phyloP scores from a whole-genome alignment of 306 rosid genomes.

The Vicia faba region DNA sequence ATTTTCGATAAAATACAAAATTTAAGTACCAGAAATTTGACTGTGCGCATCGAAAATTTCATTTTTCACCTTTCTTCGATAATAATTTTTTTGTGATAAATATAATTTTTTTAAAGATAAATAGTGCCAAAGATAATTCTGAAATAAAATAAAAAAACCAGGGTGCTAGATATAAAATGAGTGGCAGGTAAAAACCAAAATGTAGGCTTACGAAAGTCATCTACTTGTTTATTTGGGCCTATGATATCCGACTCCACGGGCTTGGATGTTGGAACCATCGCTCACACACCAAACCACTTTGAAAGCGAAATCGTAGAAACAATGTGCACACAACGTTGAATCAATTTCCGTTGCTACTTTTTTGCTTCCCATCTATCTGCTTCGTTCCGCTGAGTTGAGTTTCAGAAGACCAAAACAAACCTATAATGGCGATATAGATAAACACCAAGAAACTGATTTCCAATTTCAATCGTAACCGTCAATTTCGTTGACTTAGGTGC shows the following conservation, averaged over 20 bases:
- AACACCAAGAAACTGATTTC: neutral
- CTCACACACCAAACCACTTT: neutral
- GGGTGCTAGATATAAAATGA: too few relatives aligned
- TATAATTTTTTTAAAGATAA: too few relatives aligned
- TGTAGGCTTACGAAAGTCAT: conserved; percentile 3
- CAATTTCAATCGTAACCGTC: conserved; percentile 43
- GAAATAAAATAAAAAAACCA: too few relatives aligned
- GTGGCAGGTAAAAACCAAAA: too few relatives aligned
- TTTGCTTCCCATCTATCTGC: neutral
- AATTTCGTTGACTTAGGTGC: conserved; percentile 40
- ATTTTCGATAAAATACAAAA: too few relatives aligned
- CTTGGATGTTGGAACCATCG: neutral
- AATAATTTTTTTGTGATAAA: too few relatives aligned
- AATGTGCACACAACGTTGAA: neutral
- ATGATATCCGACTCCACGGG: neutral
- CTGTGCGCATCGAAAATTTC: too few relatives aligned
- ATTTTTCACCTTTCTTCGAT: too few relatives aligned
- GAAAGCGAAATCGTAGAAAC: conserved; percentile 16
- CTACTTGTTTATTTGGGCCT: conserved; percentile 1
- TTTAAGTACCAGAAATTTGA: too few relatives aligned
- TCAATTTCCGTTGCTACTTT: neutral
- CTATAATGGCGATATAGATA: conserved; percentile 1
- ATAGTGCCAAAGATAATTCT: too few relatives aligned
- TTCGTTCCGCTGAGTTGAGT: neutral
- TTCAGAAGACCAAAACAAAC: neutral